Evolutionary conservation across 345 rosid species (phyloP).

Genomic region (Lepidium sativum): DNA sequence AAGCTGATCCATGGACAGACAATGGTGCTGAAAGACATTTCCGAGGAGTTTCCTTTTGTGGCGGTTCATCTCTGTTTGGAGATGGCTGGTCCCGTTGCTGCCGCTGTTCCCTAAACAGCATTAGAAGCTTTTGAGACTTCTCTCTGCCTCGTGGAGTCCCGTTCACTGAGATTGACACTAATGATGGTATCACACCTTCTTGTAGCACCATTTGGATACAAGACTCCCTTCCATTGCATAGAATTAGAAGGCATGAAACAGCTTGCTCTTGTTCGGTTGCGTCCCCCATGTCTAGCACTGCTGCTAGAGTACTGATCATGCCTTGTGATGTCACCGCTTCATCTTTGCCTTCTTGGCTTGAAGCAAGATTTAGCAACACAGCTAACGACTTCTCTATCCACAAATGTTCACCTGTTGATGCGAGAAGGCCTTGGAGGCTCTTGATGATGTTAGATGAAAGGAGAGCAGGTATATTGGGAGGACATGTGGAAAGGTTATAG

Average conservation of each 20-base stretch:
- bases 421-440: conserved; percentile 67
- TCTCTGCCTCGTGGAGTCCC: conserved; percentile 80
- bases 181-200: conserved; percentile 95
- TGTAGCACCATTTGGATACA: conserved; percentile 83
- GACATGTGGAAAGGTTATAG: conserved; percentile 63
- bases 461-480: conserved; percentile 56
- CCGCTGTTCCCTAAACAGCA: conserved; percentile 83
- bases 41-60: conserved; percentile 30
- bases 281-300: conserved; percentile 59
- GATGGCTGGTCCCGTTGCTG: conserved; percentile 72
- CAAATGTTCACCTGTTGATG: conserved; percentile 36
- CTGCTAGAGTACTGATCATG: conserved; percentile 52
- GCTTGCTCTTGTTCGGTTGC: conserved; percentile 78
- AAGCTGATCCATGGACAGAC: conserved; percentile 14
- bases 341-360: conserved; percentile 64
- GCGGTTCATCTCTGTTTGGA: conserved; percentile 25
- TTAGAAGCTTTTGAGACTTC: conserved; percentile 75
- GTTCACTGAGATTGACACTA: conserved; percentile 80
- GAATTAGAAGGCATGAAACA: conserved; percentile 52
- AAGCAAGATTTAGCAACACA: conserved; percentile 60
- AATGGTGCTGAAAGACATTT: conserved; percentile 22
- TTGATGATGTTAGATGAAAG: conserved; percentile 57
- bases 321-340: too few relatives aligned
- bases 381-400: conserved; percentile 84
- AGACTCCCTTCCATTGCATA: conserved; percentile 64